A percentile compares a stretch with the other conserved stretches of the same genome.
Conservation (phyloP, 73 alveolate genomes). For the Effrenium voratum region DNA sequence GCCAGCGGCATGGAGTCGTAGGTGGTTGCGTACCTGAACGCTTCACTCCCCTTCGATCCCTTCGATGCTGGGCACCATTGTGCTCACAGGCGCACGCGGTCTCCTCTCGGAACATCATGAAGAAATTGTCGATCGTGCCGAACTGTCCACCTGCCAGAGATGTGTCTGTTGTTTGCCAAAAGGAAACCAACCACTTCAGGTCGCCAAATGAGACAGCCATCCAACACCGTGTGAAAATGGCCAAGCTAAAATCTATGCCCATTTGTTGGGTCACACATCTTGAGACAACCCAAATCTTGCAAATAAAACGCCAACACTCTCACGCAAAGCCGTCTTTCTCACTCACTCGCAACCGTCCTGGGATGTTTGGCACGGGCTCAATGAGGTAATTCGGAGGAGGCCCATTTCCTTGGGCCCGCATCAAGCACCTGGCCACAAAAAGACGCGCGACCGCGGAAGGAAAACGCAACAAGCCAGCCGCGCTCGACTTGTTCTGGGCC, state of each 20-base stretch:
- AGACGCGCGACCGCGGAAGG: background rate
- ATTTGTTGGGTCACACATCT: too few relatives aligned
- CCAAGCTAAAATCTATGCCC: too few relatives aligned
- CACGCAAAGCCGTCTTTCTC: too few relatives aligned
- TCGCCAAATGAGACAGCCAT: too few relatives aligned
- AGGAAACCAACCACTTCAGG: too few relatives aligned
- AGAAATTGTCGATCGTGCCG: conserved; percentile 64
- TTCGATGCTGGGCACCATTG: too few relatives aligned
- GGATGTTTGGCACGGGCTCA: conserved; percentile 51
- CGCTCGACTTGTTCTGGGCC: conserved; percentile 45
- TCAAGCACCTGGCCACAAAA: conserved; percentile 26
- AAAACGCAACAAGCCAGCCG: conserved; percentile 20
- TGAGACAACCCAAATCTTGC: too few relatives aligned
- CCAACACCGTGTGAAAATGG: too few relatives aligned
- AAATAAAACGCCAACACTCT: too few relatives aligned
- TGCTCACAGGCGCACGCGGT: conserved; percentile 17
- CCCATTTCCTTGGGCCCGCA: conserved; percentile 52
- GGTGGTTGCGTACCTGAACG: conserved; percentile 58
- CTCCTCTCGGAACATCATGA: conserved; percentile 86
- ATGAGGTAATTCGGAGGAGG: conserved; percentile 27
- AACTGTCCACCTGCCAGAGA: conserved; percentile 40
- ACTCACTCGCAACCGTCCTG: conserved; percentile 9
- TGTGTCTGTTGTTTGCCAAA: too few relatives aligned
- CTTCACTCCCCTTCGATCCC: background rate
- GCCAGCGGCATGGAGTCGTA: conserved; percentile 60